These are phyloP conservation scores for Aspergillaceae sp. DNA, from an alignment of 2,329 filamentous ascomycete genomes.

Conservation along the genomic window DNA sequence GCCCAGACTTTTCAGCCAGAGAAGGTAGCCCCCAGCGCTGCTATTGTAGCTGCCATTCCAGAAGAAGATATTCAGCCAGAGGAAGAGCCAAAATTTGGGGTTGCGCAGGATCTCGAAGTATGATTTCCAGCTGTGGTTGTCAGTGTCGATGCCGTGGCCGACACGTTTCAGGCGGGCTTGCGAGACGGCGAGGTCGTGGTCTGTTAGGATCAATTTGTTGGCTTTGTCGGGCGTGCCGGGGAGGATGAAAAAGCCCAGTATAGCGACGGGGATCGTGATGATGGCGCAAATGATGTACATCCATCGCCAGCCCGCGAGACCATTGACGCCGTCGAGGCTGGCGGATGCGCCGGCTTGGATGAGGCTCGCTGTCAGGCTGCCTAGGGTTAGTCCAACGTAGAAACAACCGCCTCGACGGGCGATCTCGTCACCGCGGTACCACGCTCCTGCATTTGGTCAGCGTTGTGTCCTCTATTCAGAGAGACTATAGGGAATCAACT, in stretches of 20 bases:
- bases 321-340: slow-evolving; percentile 37
- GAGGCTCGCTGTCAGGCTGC: slow-evolving; percentile 45
- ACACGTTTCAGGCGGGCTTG: slow-evolving; percentile 38
- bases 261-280: slow-evolving; percentile 48
- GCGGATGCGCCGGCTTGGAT: slow-evolving; percentile 39
- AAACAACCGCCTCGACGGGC: slow-evolving; percentile 44
- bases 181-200: slow-evolving; percentile 41
- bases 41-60: slow-evolving; percentile 47
- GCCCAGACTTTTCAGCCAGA: slow-evolving; percentile 51
- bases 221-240: slow-evolving; percentile 46
- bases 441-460: slow-evolving; percentile 23
- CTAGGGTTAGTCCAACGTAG: slow-evolving; percentile 45
- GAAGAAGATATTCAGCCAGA: slow-evolving; percentile 47
- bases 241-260: slow-evolving; percentile 44
- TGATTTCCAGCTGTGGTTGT: slow-evolving; percentile 18
- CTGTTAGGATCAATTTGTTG: slow-evolving; percentile 40
- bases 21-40: slow-evolving; percentile 43
- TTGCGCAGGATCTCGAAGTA: slow-evolving; percentile 31
- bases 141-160: slow-evolving; percentile 30
- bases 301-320: slow-evolving; percentile 47
- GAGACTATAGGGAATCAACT: background rate
- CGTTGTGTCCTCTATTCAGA: background rate
- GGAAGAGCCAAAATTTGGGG: slow-evolving; percentile 44
- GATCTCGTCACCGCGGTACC: slow-evolving; percentile 44
- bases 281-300: slow-evolving; percentile 49